Conservation (phyloP, 192 early-diverging fungal genomes). For the Coemansia sp. region DNA sequence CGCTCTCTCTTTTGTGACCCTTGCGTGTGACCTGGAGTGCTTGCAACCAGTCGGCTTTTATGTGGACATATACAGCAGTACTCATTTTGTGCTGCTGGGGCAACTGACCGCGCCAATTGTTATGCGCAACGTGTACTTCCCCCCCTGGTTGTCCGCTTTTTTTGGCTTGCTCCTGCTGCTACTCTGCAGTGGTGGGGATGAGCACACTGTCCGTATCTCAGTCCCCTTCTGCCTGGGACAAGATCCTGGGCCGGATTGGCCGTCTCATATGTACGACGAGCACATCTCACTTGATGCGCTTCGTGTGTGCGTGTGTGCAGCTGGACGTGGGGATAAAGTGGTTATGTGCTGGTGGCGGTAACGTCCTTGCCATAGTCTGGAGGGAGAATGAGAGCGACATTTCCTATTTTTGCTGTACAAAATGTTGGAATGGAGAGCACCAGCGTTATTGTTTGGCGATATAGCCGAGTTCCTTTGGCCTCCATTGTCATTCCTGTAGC, state of each 20-base stretch:
- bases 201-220: not conserved
- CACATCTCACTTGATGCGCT: not conserved
- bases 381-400: not conserved
- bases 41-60: not conserved
- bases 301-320: not conserved
- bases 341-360: not conserved
- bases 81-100: not conserved
- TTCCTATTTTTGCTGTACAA: not conserved
- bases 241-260: not conserved
- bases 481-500: not conserved
- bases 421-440: not conserved
- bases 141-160: not conserved
- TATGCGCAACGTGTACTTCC: constrained; percentile 7
- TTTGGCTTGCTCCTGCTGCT: constrained; percentile 14
- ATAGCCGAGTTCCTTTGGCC: constrained; percentile 1
- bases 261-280: not conserved
- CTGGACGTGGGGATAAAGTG: not conserved
- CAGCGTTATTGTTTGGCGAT: not conserved
- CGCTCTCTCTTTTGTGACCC: not conserved
- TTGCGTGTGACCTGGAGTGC: not conserved
- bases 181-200: not conserved
- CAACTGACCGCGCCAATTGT: constrained; percentile 7
- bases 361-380: not conserved
- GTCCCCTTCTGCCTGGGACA: not conserved
- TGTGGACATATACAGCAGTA: constrained; percentile 4